Evolutionary conservation across 352 stramenopile species (phyloP).

Genomic region (Phytophthora meadii): DNA sequence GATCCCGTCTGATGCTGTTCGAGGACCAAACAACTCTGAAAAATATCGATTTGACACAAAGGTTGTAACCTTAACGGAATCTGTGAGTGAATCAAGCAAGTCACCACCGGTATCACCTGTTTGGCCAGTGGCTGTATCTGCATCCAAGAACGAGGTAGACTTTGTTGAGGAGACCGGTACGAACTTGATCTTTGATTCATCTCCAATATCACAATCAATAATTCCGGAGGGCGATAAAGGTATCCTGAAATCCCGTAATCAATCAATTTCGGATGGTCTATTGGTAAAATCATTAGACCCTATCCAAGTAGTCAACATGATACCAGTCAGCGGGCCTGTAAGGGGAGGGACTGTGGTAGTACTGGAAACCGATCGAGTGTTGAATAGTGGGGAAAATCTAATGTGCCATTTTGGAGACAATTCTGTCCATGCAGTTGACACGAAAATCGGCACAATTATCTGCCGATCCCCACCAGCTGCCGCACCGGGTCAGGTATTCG

Average conservation of each 20-base stretch:
- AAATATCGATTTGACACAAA: constrained; percentile 34
- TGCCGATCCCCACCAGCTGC: constrained; percentile 30
- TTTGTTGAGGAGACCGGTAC: constrained; percentile 31
- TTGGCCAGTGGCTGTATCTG: constrained; percentile 22
- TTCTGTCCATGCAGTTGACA: constrained; percentile 5
- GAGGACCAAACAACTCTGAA: constrained; percentile 31
- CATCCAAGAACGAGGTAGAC: constrained; percentile 54
- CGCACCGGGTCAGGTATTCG: constrained; percentile 15
- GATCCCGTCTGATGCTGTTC: constrained; percentile 27
- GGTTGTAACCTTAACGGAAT: constrained; percentile 9
- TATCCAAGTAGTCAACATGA: constrained; percentile 3
- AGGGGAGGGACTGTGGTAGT: constrained; percentile 39
- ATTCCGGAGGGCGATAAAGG: constrained; percentile 37
- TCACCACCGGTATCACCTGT: constrained; percentile 24
- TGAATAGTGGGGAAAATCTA: constrained; percentile 18
- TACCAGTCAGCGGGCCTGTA: constrained; percentile 28
- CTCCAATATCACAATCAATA: constrained; percentile 11
- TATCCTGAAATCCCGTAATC: constrained; percentile 20
- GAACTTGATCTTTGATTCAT: constrained; percentile 27
- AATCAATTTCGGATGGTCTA: constrained; percentile 23
- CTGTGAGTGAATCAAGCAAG: constrained; percentile 28
- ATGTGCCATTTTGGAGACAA: constrained; percentile 37
- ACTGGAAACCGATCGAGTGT: constrained; percentile 14
- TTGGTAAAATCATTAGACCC: not conserved
- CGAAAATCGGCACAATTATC: constrained; percentile 19